These are phyloP conservation scores for Dentipellis fragilis DNA, from an alignment of 768 basidiomycete species.

Conservation along the genomic window DNA sequence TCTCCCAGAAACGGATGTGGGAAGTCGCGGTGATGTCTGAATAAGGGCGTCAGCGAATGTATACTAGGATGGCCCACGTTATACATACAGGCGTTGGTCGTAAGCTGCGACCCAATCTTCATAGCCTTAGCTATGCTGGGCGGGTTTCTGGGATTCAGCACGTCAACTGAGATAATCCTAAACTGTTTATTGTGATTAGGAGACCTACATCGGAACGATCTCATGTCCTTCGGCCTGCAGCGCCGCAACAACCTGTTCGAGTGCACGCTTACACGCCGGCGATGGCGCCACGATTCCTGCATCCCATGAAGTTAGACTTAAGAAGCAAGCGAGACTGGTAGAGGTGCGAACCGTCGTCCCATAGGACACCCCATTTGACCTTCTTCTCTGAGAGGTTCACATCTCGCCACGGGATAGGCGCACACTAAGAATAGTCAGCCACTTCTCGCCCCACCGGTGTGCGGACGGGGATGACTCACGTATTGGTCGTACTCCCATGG, in stretches of 20 bases:
- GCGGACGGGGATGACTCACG: slow-evolving; percentile 16
- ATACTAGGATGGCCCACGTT: slow-evolving; percentile 13
- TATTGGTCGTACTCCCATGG: slow-evolving; percentile 61
- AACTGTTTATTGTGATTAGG: background rate
- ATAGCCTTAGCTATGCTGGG: slow-evolving; percentile 43
- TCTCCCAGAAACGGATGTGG: slow-evolving; percentile 24
- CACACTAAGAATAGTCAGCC: slow-evolving; percentile 15
- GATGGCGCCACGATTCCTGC: slow-evolving; percentile 49
- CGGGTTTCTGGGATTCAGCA: slow-evolving; percentile 22
- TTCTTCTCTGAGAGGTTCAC: slow-evolving; percentile 6
- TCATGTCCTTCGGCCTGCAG: slow-evolving; percentile 39
- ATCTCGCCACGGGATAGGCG: slow-evolving; percentile 26
- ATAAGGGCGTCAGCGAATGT: background rate
- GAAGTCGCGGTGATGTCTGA: slow-evolving; percentile 20
- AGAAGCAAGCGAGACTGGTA: background rate
- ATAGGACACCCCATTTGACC: slow-evolving; percentile 8
- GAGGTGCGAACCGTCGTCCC: slow-evolving; percentile 44
- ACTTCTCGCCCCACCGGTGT: background rate
- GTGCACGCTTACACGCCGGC: slow-evolving; percentile 48
- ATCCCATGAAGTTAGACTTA: background rate
- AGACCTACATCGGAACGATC: slow-evolving; percentile 38
- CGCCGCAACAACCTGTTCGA: slow-evolving; percentile 33
- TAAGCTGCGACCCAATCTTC: slow-evolving; percentile 40
- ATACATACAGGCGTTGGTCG: slow-evolving; percentile 38
- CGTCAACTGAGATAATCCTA: no score